Evolutionary conservation across 257 asterid species (phyloP).

Genomic region (Scutellaria baicalensis): DNA sequence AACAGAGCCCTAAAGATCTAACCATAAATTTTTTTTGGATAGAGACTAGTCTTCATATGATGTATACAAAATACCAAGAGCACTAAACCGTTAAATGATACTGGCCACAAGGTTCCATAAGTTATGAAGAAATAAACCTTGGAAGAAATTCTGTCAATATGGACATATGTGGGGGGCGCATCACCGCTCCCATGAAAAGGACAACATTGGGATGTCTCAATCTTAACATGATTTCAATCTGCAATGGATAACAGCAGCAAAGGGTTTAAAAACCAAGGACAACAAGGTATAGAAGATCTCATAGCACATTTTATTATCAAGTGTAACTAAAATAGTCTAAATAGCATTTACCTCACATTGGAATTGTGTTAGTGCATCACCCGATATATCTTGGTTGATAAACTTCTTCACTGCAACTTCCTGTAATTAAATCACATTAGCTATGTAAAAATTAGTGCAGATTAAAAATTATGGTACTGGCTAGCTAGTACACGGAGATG

Average conservation of each 20-base stretch:
- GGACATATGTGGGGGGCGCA: conserved; percentile 89
- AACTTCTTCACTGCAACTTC: conserved; percentile 96
- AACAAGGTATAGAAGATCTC: not conserved
- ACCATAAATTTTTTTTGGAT: not conserved
- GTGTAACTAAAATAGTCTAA: not conserved
- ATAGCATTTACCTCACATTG: conserved; percentile 68
- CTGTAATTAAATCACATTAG: conserved; percentile 33
- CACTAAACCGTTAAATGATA: not conserved
- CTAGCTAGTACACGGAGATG: not conserved
- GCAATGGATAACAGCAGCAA: conserved; percentile 18
- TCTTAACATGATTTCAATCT: conserved; percentile 93
- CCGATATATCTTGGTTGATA: conserved; percentile 92
- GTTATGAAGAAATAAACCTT: conserved; percentile 44
- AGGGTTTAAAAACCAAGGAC: not conserved
- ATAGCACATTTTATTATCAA: not conserved
- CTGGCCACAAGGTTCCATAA: not conserved
- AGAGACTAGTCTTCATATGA: not conserved
- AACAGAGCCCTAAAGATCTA: not conserved
- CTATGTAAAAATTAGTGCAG: not conserved
- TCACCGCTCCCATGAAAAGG: conserved; percentile 98
- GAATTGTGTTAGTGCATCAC: conserved; percentile 78
- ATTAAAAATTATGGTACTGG: not conserved
- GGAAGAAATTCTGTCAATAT: conserved; percentile 93
- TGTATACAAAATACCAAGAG: not conserved
- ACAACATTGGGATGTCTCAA: conserved; percentile 98